Percentiles rank a stretch among this genome's conserved stretches.
These are phyloP conservation scores for Talaromyces atroroseus DNA, from an alignment of 2,329 filamentous ascomycete genomes.

Conservation along the genomic window DNA sequence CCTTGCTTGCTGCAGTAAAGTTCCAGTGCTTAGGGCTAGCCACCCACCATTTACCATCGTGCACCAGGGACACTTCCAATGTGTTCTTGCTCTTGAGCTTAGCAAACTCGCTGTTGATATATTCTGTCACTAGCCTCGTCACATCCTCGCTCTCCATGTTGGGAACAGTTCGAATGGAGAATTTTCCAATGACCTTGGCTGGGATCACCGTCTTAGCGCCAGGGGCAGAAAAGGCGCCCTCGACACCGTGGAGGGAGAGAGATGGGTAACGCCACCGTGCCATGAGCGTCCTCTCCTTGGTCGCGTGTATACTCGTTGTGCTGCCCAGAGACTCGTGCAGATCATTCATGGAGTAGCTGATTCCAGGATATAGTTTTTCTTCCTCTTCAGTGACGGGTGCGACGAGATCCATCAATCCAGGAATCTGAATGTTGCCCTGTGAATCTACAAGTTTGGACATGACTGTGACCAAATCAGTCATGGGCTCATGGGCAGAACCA, in stretches of 20 bases:
- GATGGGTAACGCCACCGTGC: constrained; percentile 93
- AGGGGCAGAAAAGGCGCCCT: constrained; percentile 87
- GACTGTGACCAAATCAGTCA: constrained; percentile 87
- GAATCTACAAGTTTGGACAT: constrained; percentile 81
- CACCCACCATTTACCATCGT: constrained; percentile 98
- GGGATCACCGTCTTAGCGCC: constrained; percentile 98
- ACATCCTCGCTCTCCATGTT: constrained; percentile 94
- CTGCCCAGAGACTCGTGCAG: constrained; percentile 87
- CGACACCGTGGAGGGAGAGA: constrained; percentile 86
- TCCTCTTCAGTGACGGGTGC: constrained; percentile 83
- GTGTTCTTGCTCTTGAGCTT: constrained; percentile 91
- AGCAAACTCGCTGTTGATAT: constrained; percentile 77
- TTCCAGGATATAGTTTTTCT: constrained; percentile 77
- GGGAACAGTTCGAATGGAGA: constrained; percentile 94
- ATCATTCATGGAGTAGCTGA: constrained; percentile 94
- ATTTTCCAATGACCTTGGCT: constrained; percentile 96
- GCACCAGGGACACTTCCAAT: constrained; percentile 72
- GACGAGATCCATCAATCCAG: constrained; percentile 90
- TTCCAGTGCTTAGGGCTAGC: constrained; percentile 98
- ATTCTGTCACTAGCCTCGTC: constrained; percentile 76
- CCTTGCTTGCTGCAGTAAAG: constrained; percentile 89
- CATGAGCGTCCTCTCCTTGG: constrained; percentile 92
- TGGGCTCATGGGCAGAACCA: constrained; percentile 92
- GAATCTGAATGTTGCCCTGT: constrained; percentile 85
- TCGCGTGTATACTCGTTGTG: constrained; percentile 76